phyloP scores from a whole-genome alignment of 2,329 filamentous ascomycete species.

The Pseudocercospora ulei region DNA sequence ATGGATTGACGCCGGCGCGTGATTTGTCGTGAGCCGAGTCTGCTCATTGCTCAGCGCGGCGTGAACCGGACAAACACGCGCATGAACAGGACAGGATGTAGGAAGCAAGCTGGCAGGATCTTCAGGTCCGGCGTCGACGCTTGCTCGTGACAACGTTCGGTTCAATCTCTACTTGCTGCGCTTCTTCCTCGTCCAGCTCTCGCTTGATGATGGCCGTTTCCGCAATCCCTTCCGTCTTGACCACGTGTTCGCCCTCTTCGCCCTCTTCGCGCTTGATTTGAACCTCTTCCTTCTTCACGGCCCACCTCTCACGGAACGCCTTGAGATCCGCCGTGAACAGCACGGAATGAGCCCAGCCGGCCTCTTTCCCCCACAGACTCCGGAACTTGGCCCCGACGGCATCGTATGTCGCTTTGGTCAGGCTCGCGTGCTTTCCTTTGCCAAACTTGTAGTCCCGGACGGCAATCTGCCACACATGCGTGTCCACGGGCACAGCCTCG shows the following conservation, averaged over 20 bases:
- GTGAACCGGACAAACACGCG: no score
- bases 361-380: conserved; percentile 79
- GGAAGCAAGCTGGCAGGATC: no score
- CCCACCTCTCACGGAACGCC: conserved; percentile 64
- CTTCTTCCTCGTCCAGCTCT: conserved; percentile 37
- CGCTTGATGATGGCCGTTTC: conserved; percentile 37
- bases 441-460: conserved; percentile 92
- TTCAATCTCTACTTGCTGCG: conserved; percentile 35
- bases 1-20: no score
- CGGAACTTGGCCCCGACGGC: conserved; percentile 86
- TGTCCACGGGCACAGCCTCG: conserved; percentile 90
- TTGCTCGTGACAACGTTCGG: conserved; percentile 36
- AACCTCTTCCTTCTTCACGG: conserved; percentile 40
- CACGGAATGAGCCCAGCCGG: conserved; percentile 95
- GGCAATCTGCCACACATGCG: conserved; percentile 97
- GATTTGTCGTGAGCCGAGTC: no score
- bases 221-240: conserved; percentile 31
- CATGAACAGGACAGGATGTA: no score
- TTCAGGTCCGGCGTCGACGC: conserved; percentile 29
- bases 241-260: conserved; percentile 28
- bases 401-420: conserved; percentile 82
- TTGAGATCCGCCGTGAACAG: conserved; percentile 88
- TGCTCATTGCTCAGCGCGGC: no score
- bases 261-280: conserved; percentile 34
- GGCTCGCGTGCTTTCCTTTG: conserved; percentile 67